Base-by-base conservation (phyloP, 139 green algal genomes). In the Limnomonas spitsbergensis region DNA sequence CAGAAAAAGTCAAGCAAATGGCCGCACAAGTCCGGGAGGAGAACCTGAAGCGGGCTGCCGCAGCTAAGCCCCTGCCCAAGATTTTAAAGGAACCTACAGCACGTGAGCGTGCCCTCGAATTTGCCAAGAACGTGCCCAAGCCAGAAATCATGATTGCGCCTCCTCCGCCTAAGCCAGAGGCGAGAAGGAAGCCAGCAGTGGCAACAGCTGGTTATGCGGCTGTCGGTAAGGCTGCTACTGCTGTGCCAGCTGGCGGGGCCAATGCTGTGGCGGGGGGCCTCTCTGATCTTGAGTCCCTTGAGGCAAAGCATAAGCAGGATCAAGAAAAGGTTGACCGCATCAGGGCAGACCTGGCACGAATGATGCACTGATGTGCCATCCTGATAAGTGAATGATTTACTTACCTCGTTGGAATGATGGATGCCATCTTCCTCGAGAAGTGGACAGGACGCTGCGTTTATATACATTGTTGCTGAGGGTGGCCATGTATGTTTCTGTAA, bases 1-100 rank as follows among this genome's bases (percentile, higher is more conserved):
- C 78, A 27, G 87, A 94, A 66, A 70, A 73, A 0, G 61, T 93
- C 47, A 87, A 88, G 56, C 75, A 85, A 71, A 75, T 93, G 69
- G 81, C 85, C 26, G 75, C 83, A 29, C 66, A 80, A 32, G 77
- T 88, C 4, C 68, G 80, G 0, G 83, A 88, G 75, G 77, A 88
- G 6, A 88, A 88, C 77, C 32, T 78, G 27, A 72, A 56, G 38
- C 52, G 31, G 38, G 39, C 73, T 2, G 68, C 38, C 31, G 47
- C 52, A 0, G 31, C 73, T 0, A 68, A 24, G 27, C 39, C 75
- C 24, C 27, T 39, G 2, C 52, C 38, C 73, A 77, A 77, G 40
- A 38, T 37, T 7, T 24, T 32, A 4, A 75, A 69, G 39, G 77
- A 82, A 68, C 77, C 75, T 1, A 85, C 76, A 24, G 76, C 73